phyloP scores from a whole-genome alignment of 169 alveolate species.

The Plasmodium cynomolgi region DNA sequence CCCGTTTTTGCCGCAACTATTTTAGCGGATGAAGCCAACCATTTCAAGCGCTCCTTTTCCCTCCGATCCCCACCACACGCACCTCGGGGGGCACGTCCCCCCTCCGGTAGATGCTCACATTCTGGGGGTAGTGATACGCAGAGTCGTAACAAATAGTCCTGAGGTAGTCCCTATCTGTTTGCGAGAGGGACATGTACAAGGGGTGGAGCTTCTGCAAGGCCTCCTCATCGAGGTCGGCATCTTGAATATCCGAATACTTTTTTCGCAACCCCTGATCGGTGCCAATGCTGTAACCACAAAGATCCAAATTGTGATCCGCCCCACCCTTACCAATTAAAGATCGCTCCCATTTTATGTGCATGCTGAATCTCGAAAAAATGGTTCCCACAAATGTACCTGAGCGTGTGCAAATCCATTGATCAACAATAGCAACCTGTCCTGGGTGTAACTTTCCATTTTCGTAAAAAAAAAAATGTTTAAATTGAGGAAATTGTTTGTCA shows the following conservation, averaged over 20 bases:
- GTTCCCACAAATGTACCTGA: conserved; percentile 34
- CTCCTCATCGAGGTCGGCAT: neutral
- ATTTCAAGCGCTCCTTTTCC: neutral
- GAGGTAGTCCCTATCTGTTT: conserved; percentile 25
- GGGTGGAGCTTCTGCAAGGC: conserved; percentile 3
- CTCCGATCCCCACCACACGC: neutral
- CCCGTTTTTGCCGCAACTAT: neutral
- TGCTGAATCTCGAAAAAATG: conserved; percentile 52
- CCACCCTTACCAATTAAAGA: conserved; percentile 23
- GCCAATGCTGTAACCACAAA: conserved; percentile 53
- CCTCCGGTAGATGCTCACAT: conserved; percentile 42
- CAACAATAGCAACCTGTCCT: conserved; percentile 66
- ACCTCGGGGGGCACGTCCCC: neutral
- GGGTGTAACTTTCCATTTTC: conserved; percentile 34
- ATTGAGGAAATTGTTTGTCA: conserved; percentile 14
- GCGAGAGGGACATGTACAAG: conserved; percentile 10
- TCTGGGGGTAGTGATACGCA: conserved; percentile 23
- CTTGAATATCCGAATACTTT: neutral
- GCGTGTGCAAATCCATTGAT: conserved; percentile 53
- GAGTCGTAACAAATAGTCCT: conserved; percentile 32
- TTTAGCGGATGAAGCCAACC: neutral
- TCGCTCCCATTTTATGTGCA: conserved; percentile 73
- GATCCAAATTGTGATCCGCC: conserved; percentile 16
- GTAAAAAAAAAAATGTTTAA: conserved; percentile 49
- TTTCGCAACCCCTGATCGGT: conserved; percentile 1